phyloP scores from a whole-genome alignment of 2,329 filamentous ascomycete species.

The Sarocladium kiliense region DNA sequence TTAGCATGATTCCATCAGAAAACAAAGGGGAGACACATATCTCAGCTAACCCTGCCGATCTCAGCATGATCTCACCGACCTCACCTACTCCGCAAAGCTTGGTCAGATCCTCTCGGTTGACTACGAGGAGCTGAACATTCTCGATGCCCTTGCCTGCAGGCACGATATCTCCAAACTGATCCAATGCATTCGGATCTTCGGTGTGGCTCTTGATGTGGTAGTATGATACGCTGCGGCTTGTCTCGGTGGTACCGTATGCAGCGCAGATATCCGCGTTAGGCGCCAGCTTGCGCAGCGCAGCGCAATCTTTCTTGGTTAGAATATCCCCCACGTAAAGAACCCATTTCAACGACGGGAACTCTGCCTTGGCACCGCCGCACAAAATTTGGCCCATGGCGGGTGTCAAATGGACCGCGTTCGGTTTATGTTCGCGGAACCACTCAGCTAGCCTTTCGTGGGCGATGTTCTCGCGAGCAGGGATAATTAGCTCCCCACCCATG shows the following conservation, averaged over 20 bases:
- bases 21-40: too few relatives aligned
- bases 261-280: constrained; percentile 23
- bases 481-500: constrained; percentile 71
- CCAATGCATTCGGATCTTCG: constrained; percentile 49
- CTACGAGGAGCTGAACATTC: constrained; percentile 82
- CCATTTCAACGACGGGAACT: constrained; percentile 71
- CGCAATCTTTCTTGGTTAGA: constrained; percentile 84
- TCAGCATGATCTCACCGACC: constrained; percentile 76
- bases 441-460: constrained; percentile 79
- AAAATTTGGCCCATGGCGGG: constrained; percentile 56
- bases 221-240: constrained; percentile 59
- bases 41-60: constrained; percentile 79
- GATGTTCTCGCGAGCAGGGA: constrained; percentile 71
- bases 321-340: constrained; percentile 93
- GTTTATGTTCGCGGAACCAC: constrained; percentile 74
- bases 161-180: constrained; percentile 59
- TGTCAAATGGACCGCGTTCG: constrained; percentile 75
- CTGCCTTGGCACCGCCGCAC: constrained; percentile 72
- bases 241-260: constrained; percentile 21
- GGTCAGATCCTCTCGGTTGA: constrained; percentile 61
- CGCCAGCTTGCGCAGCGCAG: constrained; percentile 68
- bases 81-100: constrained; percentile 75
- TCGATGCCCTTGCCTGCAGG: constrained; percentile 83
- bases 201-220: constrained; percentile 67
- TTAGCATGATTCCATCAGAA: too few relatives aligned